These are phyloP conservation scores for Saposhnikovia divaricata DNA, from an alignment of 129 eudicot genomes.

Conservation along the genomic window DNA sequence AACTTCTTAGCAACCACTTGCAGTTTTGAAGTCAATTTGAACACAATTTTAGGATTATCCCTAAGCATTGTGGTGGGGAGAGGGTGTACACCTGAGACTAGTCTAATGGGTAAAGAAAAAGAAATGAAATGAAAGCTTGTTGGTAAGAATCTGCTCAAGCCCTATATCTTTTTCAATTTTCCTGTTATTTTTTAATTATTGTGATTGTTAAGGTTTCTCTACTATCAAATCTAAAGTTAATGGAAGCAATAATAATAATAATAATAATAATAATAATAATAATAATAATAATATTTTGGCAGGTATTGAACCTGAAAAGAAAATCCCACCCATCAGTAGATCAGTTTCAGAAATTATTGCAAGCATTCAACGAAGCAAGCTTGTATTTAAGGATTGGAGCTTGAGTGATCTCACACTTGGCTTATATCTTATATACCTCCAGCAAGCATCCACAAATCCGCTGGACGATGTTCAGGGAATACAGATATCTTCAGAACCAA, in stretches of 20 bases:
- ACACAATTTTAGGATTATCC: neutral
- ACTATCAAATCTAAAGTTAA: constrained; percentile 2
- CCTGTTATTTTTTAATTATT: neutral
- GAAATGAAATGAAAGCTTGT: neutral
- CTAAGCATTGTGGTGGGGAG: neutral
- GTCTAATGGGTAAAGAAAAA: neutral
- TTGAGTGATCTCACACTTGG: constrained; percentile 92
- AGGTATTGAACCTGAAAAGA: constrained; percentile 41
- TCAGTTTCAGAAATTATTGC: constrained; percentile 72
- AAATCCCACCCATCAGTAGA: constrained; percentile 53
- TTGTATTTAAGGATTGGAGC: constrained; percentile 90
- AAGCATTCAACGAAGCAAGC: constrained; percentile 74
- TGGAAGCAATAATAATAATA: neutral
- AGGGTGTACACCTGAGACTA: neutral
- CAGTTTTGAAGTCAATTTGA: neutral
- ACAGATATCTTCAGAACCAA: constrained; percentile 57
- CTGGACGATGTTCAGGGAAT: constrained; percentile 76
- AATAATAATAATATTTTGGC: constrained; percentile 9
- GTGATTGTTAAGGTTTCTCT: neutral
- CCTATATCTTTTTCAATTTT: neutral
- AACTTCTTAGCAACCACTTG: neutral
- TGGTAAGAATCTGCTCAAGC: neutral
- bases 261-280: no score
- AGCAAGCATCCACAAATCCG: constrained; percentile 68
- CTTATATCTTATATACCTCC: constrained; percentile 79